Evolutionary conservation across 1,284 basidiomycete species (phyloP).

Genomic region (Ustilago cynodontis): DNA sequence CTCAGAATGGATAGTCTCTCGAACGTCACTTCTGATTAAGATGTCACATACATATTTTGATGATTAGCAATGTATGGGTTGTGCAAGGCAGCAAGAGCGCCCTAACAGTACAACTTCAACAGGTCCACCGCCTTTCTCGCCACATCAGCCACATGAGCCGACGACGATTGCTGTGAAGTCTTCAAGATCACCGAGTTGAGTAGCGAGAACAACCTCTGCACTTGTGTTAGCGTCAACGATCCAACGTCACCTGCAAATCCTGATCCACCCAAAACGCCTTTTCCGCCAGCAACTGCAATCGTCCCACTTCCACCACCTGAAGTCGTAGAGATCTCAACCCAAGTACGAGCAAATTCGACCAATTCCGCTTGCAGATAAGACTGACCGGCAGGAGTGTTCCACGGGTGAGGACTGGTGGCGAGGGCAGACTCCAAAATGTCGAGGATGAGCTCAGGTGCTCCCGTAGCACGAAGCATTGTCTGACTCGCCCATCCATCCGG

Average conservation of each 20-base stretch:
- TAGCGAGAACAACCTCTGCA: conserved; percentile 28
- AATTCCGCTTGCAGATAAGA: conserved; percentile 61
- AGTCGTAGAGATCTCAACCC: conserved; percentile 52
- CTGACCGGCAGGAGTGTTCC: conserved; percentile 56
- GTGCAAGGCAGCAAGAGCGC: neutral
- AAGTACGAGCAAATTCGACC: conserved; percentile 43
- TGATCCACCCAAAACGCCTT: neutral
- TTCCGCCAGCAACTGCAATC: neutral
- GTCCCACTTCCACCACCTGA: conserved; percentile 10
- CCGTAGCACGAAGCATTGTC: conserved; percentile 80
- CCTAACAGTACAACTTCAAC: conserved; percentile 48
- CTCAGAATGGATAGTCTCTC: too few relatives aligned
- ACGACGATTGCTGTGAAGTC: conserved; percentile 8
- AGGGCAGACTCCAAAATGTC: conserved; percentile 88
- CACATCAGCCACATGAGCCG: conserved; percentile 15
- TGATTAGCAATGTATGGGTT: too few relatives aligned
- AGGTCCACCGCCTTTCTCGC: conserved; percentile 31
- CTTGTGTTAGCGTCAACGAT: conserved; percentile 14
- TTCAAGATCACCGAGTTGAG: conserved; percentile 38
- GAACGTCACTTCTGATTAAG: too few relatives aligned
- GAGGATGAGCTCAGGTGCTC: conserved; percentile 82
- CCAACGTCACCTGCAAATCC: conserved; percentile 24
- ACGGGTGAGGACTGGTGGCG: conserved; percentile 71
- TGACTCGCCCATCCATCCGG: conserved; percentile 81
- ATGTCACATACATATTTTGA: too few relatives aligned